These are phyloP conservation scores for Lentinula lateritia DNA, from an alignment of 768 basidiomycete species.

Conservation along the genomic window DNA sequence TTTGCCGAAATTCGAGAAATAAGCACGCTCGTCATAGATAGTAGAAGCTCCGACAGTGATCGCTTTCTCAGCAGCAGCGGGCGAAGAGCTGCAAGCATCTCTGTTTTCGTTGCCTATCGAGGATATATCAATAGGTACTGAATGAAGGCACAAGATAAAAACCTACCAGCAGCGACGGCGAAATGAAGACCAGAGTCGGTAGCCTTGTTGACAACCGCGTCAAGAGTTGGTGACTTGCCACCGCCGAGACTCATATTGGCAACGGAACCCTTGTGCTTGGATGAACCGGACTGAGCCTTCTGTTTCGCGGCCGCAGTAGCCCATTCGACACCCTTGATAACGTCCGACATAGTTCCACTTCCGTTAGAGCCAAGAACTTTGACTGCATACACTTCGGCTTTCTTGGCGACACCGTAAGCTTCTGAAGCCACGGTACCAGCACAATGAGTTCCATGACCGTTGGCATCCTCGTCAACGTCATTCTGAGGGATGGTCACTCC, in stretches of 20 bases:
- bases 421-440: conserved; percentile 94
- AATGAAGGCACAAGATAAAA: not conserved
- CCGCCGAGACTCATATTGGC: conserved; percentile 98
- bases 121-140: not conserved
- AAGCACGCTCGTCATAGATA: conserved; percentile 73
- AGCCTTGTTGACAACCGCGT: conserved; percentile 80
- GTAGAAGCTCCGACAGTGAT: conserved; percentile 94
- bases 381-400: conserved; percentile 82
- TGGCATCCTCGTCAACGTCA: conserved; percentile 85
- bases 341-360: conserved; percentile 92
- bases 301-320: conserved; percentile 53
- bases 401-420: conserved; percentile 95
- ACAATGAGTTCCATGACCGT: conserved; percentile 94
- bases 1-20: conserved; percentile 87
- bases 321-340: conserved; percentile 82
- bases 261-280: conserved; percentile 88
- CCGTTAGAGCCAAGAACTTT: conserved; percentile 95
- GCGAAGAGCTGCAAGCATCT: conserved; percentile 91
- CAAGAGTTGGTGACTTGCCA: conserved; percentile 82
- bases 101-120: conserved; percentile 68
- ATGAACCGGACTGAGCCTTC: conserved; percentile 67
- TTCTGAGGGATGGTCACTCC: conserved; percentile 85
- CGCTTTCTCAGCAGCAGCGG: conserved; percentile 83
- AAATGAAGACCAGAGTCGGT: conserved; percentile 87
- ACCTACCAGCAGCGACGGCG: conserved; percentile 89